Evolutionary conservation across 192 early-diverging fungal genomes (phyloP).

Genomic region (Coemansia sp.): DNA sequence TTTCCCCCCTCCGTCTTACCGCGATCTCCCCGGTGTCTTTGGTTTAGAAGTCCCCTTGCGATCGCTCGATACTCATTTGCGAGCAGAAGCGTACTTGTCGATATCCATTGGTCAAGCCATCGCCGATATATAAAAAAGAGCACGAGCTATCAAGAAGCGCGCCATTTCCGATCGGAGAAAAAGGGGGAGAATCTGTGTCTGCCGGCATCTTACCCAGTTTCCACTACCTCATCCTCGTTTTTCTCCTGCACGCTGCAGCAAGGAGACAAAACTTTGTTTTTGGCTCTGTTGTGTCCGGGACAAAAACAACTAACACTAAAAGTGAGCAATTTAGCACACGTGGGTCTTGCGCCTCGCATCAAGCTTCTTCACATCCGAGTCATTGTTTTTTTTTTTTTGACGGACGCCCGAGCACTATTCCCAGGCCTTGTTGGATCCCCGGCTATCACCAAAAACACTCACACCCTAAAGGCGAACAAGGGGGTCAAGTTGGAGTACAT

Average conservation of each 20-base stretch:
- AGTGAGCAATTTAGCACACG: slow-evolving; percentile 8
- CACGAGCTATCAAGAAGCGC: neutral
- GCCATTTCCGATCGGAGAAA: neutral
- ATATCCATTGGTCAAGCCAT: neutral
- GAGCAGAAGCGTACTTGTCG: neutral
- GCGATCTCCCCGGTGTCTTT: neutral
- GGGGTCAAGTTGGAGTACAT: neutral
- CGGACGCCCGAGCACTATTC: neutral
- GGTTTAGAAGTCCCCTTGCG: neutral
- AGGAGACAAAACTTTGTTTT: neutral
- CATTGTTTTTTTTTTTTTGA: neutral
- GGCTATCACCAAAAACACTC: neutral
- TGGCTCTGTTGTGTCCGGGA: neutral
- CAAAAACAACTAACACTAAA: neutral
- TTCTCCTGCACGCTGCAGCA: neutral
- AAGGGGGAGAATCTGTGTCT: neutral
- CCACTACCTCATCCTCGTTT: neutral
- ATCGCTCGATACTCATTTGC: neutral
- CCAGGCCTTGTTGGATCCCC: neutral
- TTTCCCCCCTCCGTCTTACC: neutral
- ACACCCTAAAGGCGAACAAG: neutral
- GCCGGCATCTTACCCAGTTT: neutral
- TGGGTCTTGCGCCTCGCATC: neutral
- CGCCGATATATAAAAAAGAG: neutral
- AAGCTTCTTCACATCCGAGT: neutral